phyloP scores from a whole-genome alignment of 345 rosid species.

The Bretschneidera sinensis region DNA sequence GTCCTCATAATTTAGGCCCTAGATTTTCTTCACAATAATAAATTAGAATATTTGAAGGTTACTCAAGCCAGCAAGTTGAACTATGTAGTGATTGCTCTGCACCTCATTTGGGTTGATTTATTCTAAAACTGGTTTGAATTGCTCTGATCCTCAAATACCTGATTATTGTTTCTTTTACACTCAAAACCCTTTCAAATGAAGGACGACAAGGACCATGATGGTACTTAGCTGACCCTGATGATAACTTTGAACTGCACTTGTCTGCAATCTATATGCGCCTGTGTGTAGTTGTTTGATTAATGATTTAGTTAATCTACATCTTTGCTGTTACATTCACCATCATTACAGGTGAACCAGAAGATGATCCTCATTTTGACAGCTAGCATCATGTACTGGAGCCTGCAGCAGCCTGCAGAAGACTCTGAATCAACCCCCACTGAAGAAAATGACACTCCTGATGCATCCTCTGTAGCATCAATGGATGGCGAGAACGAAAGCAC shows the following conservation, averaged over 20 bases:
- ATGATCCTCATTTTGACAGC: constrained; percentile 90
- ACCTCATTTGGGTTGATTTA: not conserved
- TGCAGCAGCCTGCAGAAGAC: constrained; percentile 47
- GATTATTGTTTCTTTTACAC: not conserved
- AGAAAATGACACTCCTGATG: constrained; percentile 20
- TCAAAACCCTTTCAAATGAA: not conserved
- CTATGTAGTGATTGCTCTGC: too few species aligned
- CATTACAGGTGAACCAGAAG: constrained; percentile 84
- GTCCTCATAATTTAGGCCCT: not conserved
- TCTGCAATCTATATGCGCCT: not conserved
- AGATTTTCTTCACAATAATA: not conserved
- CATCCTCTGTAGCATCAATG: constrained; percentile 16
- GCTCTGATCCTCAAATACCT: too few species aligned
- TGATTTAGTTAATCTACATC: not conserved
- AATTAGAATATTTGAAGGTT: too few species aligned
- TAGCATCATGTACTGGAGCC: constrained; percentile 96
- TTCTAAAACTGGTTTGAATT: not conserved
- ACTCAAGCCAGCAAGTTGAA: not conserved
- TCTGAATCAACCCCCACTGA: constrained; percentile 30
- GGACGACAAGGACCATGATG: not conserved
- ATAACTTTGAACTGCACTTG: not conserved
- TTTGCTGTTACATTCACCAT: not conserved
- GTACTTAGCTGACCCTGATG: not conserved
- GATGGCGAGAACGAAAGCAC: constrained; percentile 24
- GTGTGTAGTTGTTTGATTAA: too few species aligned